Evolutionary conservation across 176 grass and related monocot species (phyloP).

Genomic region (Paspalum vaginatum): DNA sequence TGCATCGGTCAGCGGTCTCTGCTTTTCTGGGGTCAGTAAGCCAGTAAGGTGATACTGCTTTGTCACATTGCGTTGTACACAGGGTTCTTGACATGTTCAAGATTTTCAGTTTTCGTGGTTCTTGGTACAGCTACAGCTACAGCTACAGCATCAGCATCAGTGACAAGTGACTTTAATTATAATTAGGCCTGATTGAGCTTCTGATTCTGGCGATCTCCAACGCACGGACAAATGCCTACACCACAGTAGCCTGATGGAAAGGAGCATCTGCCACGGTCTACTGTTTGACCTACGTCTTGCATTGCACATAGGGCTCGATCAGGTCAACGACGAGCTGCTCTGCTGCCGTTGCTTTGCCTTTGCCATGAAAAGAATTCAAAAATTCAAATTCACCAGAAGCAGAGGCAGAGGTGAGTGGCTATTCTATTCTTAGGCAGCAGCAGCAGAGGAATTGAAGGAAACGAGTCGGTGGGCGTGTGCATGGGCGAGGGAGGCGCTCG

Average conservation of each 20-base stretch:
- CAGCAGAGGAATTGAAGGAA: not conserved
- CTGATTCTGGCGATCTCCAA: not conserved
- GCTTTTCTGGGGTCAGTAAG: not conserved
- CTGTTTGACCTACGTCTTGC: slow-evolving; percentile 1
- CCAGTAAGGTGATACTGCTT: too few species aligned
- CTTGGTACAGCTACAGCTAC: too few species aligned
- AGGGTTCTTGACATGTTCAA: not conserved
- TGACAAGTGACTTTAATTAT: not conserved
- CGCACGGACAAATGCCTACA: not conserved
- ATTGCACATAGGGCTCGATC: not conserved
- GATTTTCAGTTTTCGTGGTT: not conserved
- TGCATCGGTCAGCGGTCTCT: not conserved
- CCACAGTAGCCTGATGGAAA: too few species aligned
- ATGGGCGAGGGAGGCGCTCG: not conserved
- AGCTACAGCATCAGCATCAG: too few species aligned
- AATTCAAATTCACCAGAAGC: too few species aligned
- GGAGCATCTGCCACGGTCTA: not conserved
- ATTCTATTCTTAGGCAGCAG: slow-evolving; percentile 23
- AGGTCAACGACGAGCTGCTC: slow-evolving; percentile 32
- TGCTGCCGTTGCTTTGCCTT: slow-evolving; percentile 18
- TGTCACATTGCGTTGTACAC: too few species aligned
- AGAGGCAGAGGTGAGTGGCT: not conserved
- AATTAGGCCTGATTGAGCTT: not conserved
- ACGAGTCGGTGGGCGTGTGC: not conserved
- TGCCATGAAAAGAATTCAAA: slow-evolving; percentile 7